These are phyloP conservation scores for Kodamaea arcana DNA, from an alignment of 1,139 yeast genomes.

Conservation along the genomic window DNA sequence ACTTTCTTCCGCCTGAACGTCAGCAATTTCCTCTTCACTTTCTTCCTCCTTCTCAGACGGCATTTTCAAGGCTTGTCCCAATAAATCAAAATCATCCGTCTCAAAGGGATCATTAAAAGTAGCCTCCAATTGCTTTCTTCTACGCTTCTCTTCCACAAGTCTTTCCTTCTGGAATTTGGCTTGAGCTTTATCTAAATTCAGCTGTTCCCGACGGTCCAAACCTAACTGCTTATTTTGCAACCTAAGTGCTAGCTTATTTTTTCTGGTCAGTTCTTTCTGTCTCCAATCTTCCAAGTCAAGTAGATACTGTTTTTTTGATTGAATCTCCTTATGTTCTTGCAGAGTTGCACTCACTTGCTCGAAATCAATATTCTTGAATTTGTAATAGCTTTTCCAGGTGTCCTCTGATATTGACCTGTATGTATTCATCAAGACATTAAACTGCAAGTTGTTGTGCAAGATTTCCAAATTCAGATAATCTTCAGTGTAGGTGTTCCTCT, in stretches of 20 bases:
- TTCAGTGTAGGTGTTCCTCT: constrained; percentile 31
- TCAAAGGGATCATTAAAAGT: constrained; percentile 20
- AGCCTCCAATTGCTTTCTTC: constrained; percentile 14
- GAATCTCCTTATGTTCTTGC: constrained; percentile 12
- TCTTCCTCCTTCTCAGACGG: constrained; percentile 5
- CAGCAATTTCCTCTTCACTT: constrained; percentile 6
- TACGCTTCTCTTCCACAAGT: constrained; percentile 8
- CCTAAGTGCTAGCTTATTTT: constrained; percentile 14
- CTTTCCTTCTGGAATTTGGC: constrained; percentile 6
- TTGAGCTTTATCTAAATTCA: constrained; percentile 3
- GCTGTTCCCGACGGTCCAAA: constrained; percentile 14
- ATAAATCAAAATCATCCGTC: constrained; percentile 10
- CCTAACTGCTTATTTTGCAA: constrained; percentile 11
- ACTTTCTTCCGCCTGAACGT: constrained; percentile 8
- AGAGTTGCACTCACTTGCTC: constrained; percentile 30
- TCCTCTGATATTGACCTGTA: constrained; percentile 39
- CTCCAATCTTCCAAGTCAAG: constrained; percentile 19
- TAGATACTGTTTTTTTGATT: constrained; percentile 10
- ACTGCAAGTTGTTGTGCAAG: constrained; percentile 42
- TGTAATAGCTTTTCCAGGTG: constrained; percentile 39
- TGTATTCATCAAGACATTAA: constrained; percentile 38
- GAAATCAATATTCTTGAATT: constrained; percentile 37
- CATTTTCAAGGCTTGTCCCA: constrained; percentile 7
- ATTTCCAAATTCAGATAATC: constrained; percentile 41
- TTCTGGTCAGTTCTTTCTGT: constrained; percentile 15